A percentile compares a stretch with the other conserved stretches of the same genome.
phyloP scores from a whole-genome alignment of 768 basidiomycete species.

The Sutorius australiensis region DNA sequence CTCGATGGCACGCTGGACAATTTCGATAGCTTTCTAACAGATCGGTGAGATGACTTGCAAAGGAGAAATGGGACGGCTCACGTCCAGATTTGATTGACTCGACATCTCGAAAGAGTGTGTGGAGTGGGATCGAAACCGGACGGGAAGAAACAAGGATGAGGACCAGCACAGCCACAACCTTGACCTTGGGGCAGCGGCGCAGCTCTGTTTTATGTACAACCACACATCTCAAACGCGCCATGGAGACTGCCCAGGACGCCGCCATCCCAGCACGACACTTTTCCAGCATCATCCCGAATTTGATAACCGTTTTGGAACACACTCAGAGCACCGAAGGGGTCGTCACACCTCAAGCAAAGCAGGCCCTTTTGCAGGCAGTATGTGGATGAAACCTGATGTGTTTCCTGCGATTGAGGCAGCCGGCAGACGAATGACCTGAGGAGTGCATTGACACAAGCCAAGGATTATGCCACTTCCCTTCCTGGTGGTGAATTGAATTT shows the following conservation, averaged over 20 bases:
- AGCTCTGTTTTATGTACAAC: neutral
- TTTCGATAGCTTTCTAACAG: conserved; percentile 73
- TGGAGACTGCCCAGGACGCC: conserved; percentile 6
- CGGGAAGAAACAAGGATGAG: neutral
- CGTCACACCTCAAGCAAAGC: conserved; percentile 55
- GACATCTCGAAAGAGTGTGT: conserved; percentile 33
- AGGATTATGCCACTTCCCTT: conserved; percentile 51
- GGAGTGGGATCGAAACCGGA: neutral
- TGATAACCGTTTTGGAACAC: conserved; percentile 57
- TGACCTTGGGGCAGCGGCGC: neutral
- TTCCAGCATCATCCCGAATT: conserved; percentile 54
- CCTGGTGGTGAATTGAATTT: conserved; percentile 71
- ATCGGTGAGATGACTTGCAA: conserved; percentile 15
- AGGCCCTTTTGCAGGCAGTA: conserved; percentile 64
- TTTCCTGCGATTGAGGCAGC: neutral
- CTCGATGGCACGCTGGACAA: conserved; percentile 90
- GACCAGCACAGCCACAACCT: conserved; percentile 17
- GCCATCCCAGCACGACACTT: conserved; percentile 46
- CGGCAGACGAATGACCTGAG: conserved; percentile 72
- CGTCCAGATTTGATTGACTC: conserved; percentile 45
- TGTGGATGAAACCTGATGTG: conserved; percentile 4
- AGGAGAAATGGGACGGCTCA: conserved; percentile 22
- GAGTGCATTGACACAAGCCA: conserved; percentile 53
- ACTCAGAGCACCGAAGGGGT: conserved; percentile 56
- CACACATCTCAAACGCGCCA: neutral